Base-by-base conservation (phyloP, 805 yeast species). In the Schwanniomyces polymorphus region DNA sequence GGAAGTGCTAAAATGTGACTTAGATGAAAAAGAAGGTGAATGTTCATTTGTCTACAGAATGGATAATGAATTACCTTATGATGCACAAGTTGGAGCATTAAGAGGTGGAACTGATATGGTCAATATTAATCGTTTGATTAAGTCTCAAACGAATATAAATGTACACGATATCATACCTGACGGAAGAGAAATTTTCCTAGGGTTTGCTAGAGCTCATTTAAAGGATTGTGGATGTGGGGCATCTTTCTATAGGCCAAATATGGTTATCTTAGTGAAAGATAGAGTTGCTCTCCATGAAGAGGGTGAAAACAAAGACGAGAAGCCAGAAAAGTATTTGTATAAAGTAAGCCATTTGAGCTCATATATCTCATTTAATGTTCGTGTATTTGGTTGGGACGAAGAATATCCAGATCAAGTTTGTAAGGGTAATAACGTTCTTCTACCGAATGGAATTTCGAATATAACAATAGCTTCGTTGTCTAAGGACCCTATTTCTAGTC, bases 121-220 rank as follows among this genome's bases (percentile, higher is more conserved):
- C 8, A 67, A 59, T 42, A 27, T 61, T 21, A 57, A 56, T 33
- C 56, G 54, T 27, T 46, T 52, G 7, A 45, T 56, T 8, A 39
- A 44, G 33, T 52, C 41, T 38, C 58, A 41, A 40, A 58, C 42
- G 46, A 51, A 51, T 40, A 59, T 41, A 44, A 50, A 44, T 33
- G 46, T 46, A 17, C 28, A 42, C n/a, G 45, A 43, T 4, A 39
- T 42, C 25, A 52, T 66, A 1, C 64, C 66, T 5, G 37, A 38
- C 11, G 57, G 59, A 4, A 48, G 72, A 40, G 73, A 70, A 47
- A 55, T 71, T 5, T 71, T 70, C 70, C 44, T 68, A 4, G 75
- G 75, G 1, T 65, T 72, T 49, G 74, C 76, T 4, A 52, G 76
- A 42, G 74, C 75, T 3, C 75, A 72, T 45, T 47, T 72, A 11